Conservation (phyloP, 148 eudicot genomes). For the Gaultheria prostrata region DNA sequence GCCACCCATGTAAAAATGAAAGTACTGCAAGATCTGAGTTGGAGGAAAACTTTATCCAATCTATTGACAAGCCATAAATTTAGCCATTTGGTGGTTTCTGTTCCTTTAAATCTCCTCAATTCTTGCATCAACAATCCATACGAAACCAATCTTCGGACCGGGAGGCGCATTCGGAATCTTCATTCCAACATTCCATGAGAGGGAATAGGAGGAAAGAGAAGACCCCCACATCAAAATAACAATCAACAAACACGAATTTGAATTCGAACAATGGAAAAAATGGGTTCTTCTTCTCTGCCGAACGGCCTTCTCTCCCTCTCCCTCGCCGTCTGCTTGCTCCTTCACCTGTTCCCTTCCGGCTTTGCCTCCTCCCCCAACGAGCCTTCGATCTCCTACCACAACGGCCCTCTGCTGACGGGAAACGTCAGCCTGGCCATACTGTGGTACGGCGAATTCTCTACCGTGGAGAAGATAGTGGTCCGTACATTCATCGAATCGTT, state of each 20-base stretch:
- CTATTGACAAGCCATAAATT: not conserved
- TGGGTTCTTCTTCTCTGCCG: not conserved
- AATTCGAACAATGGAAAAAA: not conserved
- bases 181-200: slow-evolving; percentile 7
- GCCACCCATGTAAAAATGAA: not conserved
- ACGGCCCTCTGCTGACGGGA: slow-evolving; percentile 4
- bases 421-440: not conserved
- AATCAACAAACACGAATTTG: not conserved
- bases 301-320: not conserved
- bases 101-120: not conserved
- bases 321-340: not conserved
- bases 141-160: not conserved
- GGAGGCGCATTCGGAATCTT: not conserved
- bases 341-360: not conserved
- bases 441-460: not conserved
- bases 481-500: not conserved
- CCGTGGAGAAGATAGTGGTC: not conserved
- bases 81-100: not conserved
- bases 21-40: not conserved
- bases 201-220: not conserved
- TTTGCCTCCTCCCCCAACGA: not conserved
- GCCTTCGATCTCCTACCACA: not conserved
- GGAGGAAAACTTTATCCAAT: not conserved
- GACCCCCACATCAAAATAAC: not conserved
- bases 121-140: not conserved